These are phyloP conservation scores for Debaryomyces sp. DNA, from an alignment of 1,139 yeast species.

Conservation along the genomic window DNA sequence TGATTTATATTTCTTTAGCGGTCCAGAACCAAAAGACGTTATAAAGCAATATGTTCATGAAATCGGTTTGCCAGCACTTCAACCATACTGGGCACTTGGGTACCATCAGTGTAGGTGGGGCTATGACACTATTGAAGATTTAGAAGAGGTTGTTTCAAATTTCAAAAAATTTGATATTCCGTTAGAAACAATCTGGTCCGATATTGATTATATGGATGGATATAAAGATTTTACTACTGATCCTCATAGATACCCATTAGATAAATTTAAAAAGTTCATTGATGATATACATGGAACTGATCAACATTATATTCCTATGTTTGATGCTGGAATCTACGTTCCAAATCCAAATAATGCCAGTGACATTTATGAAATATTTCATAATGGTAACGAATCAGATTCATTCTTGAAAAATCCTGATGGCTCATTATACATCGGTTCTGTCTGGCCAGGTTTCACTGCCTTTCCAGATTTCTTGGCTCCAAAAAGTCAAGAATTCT, in stretches of 20 bases:
- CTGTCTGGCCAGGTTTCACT: constrained; percentile 32
- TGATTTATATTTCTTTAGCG: constrained; percentile 35
- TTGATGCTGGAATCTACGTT: constrained; percentile 35
- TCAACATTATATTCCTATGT: constrained; percentile 34
- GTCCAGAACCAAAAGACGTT: constrained; percentile 32
- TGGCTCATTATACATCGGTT: constrained; percentile 26
- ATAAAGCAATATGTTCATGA: constrained; percentile 28
- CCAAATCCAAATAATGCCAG: constrained; percentile 27
- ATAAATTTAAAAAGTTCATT: constrained; percentile 21
- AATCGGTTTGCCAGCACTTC: constrained; percentile 25
- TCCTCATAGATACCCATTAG: constrained; percentile 26
- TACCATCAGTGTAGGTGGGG: constrained; percentile 30
- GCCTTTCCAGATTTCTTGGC: constrained; percentile 36
- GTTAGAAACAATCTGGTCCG: constrained; percentile 27
- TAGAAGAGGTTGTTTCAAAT: constrained; percentile 21
- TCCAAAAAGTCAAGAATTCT: constrained; percentile 24
- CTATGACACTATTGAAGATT: constrained; percentile 18
- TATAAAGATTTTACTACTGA: constrained; percentile 33
- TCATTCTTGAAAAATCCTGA: constrained; percentile 32
- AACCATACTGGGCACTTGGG: constrained; percentile 28
- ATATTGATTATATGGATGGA: constrained; percentile 29
- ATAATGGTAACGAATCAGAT: constrained; percentile 26
- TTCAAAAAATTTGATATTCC: constrained; percentile 23
- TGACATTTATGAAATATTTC: constrained; percentile 26
- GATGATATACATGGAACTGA: constrained; percentile 24